These are phyloP conservation scores for Candida ponderosae DNA, from an alignment of 805 yeast species.

Conservation along the genomic window DNA sequence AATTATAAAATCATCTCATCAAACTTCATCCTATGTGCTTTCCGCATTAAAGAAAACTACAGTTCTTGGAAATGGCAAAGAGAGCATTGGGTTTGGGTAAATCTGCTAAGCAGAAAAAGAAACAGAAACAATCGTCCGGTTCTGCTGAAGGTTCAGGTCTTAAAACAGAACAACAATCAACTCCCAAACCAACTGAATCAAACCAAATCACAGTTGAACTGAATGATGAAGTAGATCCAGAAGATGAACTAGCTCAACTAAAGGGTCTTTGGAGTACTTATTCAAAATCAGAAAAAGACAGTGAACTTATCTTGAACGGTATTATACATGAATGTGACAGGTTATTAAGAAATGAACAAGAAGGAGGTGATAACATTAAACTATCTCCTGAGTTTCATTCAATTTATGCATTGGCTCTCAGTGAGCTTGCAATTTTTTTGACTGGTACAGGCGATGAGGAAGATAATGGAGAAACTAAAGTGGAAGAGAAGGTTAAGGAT, in stretches of 20 bases:
- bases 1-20: too few species aligned
- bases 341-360: conserved; percentile 38
- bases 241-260: conserved; percentile 74
- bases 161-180: conserved; percentile 8
- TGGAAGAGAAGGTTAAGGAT: conserved; percentile 35
- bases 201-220: conserved; percentile 57
- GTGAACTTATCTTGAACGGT: conserved; percentile 67
- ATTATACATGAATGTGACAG: conserved; percentile 90
- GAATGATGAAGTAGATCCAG: conserved; percentile 60
- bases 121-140: conserved; percentile 22
- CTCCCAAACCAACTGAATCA: conserved; percentile 20
- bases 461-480: conserved; percentile 10
- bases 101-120: conserved; percentile 41
- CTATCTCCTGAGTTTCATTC: conserved; percentile 54
- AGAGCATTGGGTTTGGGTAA: conserved; percentile 62
- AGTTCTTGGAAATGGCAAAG: conserved; percentile 39
- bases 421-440: conserved; percentile 55
- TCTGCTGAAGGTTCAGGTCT: conserved; percentile 4
- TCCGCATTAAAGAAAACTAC: background rate
- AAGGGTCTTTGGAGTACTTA: conserved; percentile 66
- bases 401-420: conserved; percentile 65
- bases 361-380: conserved; percentile 12
- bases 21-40: too few species aligned
- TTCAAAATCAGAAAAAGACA: conserved; percentile 45
- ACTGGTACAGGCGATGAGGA: conserved; percentile 27